These are phyloP conservation scores for Ustilago crameri DNA, from an alignment of 1,284 basidiomycete genomes.

Conservation along the genomic window DNA sequence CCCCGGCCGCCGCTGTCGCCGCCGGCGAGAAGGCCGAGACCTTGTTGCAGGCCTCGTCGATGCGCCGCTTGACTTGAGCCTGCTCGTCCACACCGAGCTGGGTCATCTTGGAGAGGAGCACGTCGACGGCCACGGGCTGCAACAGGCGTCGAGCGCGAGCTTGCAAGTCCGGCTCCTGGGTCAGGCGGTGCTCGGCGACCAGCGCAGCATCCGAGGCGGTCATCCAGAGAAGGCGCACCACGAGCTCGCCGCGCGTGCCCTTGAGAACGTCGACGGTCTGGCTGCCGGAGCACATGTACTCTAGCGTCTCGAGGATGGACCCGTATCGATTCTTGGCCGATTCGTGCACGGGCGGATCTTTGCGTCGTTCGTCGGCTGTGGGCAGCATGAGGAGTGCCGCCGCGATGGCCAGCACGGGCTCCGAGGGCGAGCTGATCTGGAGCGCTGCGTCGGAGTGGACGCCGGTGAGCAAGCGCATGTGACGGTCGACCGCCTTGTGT, in stretches of 20 bases:
- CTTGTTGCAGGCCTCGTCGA: background rate
- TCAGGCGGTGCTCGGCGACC: background rate
- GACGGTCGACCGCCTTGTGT: background rate
- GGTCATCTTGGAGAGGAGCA: too few species aligned
- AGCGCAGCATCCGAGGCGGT: constrained; percentile 19
- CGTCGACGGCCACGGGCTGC: too few species aligned
- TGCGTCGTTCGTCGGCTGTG: background rate
- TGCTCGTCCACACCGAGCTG: too few species aligned
- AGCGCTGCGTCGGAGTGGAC: background rate
- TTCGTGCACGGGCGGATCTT: too few species aligned
- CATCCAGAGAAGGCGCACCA: constrained; percentile 8
- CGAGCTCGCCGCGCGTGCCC: constrained; percentile 10
- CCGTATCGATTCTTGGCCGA: background rate
- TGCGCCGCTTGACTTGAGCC: too few species aligned
- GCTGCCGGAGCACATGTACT: background rate
- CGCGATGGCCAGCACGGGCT: constrained; percentile 15
- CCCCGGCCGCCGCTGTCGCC: too few species aligned
- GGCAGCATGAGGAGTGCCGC: constrained; percentile 14
- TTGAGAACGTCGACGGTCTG: background rate
- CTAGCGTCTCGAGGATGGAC: constrained; percentile 4
- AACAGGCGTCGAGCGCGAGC: too few species aligned
- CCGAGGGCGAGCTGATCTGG: background rate
- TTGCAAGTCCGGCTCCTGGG: too few species aligned
- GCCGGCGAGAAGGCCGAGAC: too few species aligned
- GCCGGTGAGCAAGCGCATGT: constrained; percentile 11